Base-by-base conservation (phyloP, 2,329 filamentous ascomycete genomes). In the Colletotrichum acutatum region DNA sequence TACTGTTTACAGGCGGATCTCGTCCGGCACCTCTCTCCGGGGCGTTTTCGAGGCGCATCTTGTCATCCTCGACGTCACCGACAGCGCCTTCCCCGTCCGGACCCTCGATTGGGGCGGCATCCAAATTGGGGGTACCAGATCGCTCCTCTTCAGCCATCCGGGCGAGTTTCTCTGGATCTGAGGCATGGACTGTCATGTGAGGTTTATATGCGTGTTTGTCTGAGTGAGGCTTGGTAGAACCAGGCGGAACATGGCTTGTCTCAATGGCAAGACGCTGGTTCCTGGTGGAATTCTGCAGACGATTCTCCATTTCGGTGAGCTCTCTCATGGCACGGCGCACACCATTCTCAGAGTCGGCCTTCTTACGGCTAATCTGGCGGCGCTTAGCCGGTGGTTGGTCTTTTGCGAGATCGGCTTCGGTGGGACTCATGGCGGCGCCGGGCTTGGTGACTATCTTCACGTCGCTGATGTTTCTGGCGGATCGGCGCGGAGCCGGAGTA, bases 1-100 rank as follows among this genome's bases (percentile, higher is more conserved):
- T 90, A 79, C 95, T 98, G 78, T 98, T 93, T 19, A 97, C 91
- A 0, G 95, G 90, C 7, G 95, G 94, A 14, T 92, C 89, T 68
- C 94, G 63, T 12, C 42, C 80, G 3, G 84, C 83, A 1, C 82
- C 83, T n/a, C 83, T 80, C 12, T 84, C 81, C 0, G 77, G 71
- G 1, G 65, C 63, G 0, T 81, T 80, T 0, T 78, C 78, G 5
- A 73, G 61, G 1, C 64, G 69, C 22, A 24, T 59, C 14, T 61
- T 70, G 1, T 71, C 69, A 4, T 71, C 69, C 9, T 75, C 58
- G 5, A 79, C 34, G 57, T 79, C 77, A 42, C 62, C 74, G 8
- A 68, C 66, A 22, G 76, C 76, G 30, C 75, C 60, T 46, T 80
- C 76, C 6, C 76, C 76, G 0, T 78, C 78, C 4, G 77, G 65